These are phyloP conservation scores for Suillus discolor DNA, from an alignment of 768 basidiomycete species.

Conservation along the genomic window DNA sequence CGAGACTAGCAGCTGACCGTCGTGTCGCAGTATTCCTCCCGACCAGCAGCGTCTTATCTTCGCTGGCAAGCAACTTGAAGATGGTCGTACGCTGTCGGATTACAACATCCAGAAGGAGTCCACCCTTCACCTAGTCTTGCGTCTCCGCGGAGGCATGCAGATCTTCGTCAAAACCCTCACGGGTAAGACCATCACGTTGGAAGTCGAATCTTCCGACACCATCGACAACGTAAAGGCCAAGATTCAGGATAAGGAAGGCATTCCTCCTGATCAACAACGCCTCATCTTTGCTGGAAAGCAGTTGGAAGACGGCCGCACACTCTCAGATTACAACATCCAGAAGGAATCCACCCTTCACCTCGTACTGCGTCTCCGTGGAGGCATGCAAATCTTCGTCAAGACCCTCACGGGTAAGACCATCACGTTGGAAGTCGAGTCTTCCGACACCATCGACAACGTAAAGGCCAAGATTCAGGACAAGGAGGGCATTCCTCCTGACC, in stretches of 20 bases:
- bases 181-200: conserved; percentile 90
- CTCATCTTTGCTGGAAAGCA: conserved; percentile 95
- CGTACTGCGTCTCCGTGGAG: conserved; percentile 72
- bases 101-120: no score
- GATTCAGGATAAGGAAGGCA: conserved; percentile 84
- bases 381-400: conserved; percentile 76
- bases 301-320: conserved; percentile 89
- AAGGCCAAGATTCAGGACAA: conserved; percentile 84
- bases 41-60: no score
- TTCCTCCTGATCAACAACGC: conserved; percentile 84
- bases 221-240: conserved; percentile 89
- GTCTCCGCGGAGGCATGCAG: no score
- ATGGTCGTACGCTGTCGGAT: conserved; percentile 40
- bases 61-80: no score
- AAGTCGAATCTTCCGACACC: conserved; percentile 92
- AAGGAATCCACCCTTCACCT: conserved; percentile 80
- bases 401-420: conserved; percentile 78
- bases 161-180: conserved; percentile 73
- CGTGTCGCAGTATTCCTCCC: conserved; percentile 61
- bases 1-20: neutral
- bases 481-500: conserved; percentile 61
- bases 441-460: conserved; percentile 77
- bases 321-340: conserved; percentile 82
- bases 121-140: no score
- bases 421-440: conserved; percentile 74